Evolutionary conservation across 2,329 filamentous ascomycete species (phyloP).

Genomic region (Verticillium isaacii): DNA sequence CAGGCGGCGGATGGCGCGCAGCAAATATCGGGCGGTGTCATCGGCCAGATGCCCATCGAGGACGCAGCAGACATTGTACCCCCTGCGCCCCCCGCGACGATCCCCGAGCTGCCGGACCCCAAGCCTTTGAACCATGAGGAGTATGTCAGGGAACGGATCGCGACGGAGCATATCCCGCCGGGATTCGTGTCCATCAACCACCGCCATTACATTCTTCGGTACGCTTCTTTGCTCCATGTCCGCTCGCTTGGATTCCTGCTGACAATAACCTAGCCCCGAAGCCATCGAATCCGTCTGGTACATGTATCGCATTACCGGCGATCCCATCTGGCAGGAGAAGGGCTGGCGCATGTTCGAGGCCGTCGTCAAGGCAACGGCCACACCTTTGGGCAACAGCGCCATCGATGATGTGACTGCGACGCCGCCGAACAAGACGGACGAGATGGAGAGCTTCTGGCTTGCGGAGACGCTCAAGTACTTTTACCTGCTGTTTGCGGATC

Average conservation of each 20-base stretch:
- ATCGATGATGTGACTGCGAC: slow-evolving; percentile 56
- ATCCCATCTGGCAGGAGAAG: slow-evolving; percentile 68
- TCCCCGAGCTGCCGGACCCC: slow-evolving; percentile 23
- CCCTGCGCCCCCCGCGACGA: slow-evolving; percentile 11
- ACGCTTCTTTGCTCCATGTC: slow-evolving; percentile 27
- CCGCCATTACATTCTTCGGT: slow-evolving; percentile 58
- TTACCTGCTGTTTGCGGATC: slow-evolving; percentile 71
- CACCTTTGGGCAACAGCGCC: slow-evolving; percentile 64
- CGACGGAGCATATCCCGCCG: slow-evolving; percentile 37
- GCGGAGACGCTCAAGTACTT: slow-evolving; percentile 93
- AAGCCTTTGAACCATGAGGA: slow-evolving; percentile 49
- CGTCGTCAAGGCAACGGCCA: slow-evolving; percentile 61
- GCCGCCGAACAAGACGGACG: slow-evolving; percentile 43
- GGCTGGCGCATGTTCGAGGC: slow-evolving; percentile 83
- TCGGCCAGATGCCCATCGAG: slow-evolving; percentile 21
- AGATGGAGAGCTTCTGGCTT: slow-evolving; percentile 88
- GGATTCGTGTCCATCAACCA: slow-evolving; percentile 44
- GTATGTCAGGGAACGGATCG: slow-evolving; percentile 42
- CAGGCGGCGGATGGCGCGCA: slow-evolving; percentile 5
- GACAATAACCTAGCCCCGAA: slow-evolving; percentile 57
- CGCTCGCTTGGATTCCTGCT: slow-evolving; percentile 12
- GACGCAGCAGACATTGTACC: slow-evolving; percentile 6
- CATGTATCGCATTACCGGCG: slow-evolving; percentile 85
- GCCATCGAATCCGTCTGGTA: slow-evolving; percentile 86
- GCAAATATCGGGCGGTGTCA: slow-evolving; percentile 12